A percentile compares a stretch with the other conserved stretches of the same genome.
Evolutionary conservation across 306 rosid species (phyloP).

Genomic region (Castanea sativa): DNA sequence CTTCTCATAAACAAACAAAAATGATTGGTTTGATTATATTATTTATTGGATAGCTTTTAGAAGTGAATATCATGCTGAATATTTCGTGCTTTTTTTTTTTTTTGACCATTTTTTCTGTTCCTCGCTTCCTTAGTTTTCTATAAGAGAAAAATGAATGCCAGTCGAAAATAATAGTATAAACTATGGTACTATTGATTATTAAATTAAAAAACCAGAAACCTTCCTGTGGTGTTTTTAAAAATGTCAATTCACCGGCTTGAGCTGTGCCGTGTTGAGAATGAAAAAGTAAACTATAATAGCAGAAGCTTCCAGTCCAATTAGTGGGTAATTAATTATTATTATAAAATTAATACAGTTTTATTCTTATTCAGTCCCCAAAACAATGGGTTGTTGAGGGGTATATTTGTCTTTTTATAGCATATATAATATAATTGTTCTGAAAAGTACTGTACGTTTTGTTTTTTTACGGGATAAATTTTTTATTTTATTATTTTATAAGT

Average conservation of each 20-base stretch:
- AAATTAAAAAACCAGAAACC: background rate
- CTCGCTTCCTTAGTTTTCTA: background rate
- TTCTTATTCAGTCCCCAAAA: background rate
- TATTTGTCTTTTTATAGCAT: background rate
- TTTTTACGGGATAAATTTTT: too few relatives aligned
- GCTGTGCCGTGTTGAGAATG: background rate
- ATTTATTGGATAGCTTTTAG: background rate
- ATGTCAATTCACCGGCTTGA: background rate
- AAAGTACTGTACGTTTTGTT: too few relatives aligned
- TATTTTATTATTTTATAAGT: too few relatives aligned
- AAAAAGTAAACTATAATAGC: background rate
- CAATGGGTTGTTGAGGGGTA: background rate
- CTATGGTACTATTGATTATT: background rate
- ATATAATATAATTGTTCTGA: too few relatives aligned
- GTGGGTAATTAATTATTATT: background rate
- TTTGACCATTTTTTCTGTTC: background rate
- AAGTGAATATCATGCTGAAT: background rate
- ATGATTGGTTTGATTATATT: background rate
- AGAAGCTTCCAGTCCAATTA: background rate
- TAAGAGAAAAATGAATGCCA: background rate
- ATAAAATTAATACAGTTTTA: background rate
- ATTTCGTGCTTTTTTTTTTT: background rate
- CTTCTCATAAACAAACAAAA: background rate
- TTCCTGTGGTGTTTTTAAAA: background rate
- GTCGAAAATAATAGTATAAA: background rate